A percentile compares a stretch with the other conserved stretches of the same genome.
These are phyloP conservation scores for Helotiales sp. DNA, from an alignment of 2,329 filamentous ascomycete species.

Conservation along the genomic window DNA sequence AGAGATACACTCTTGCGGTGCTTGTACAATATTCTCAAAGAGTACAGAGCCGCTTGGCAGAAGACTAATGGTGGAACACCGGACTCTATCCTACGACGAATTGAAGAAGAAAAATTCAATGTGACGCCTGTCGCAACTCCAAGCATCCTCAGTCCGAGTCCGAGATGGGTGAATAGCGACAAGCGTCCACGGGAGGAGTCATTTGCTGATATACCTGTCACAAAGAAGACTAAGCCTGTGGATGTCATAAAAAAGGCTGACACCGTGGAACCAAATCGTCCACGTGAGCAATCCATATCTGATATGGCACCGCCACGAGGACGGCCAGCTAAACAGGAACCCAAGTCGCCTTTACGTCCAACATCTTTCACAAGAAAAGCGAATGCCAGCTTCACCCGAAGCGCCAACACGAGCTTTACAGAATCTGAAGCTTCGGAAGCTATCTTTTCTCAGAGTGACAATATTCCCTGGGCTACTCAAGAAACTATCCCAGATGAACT, in stretches of 20 bases:
- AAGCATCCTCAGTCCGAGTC: background rate
- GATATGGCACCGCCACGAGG: constrained; percentile 13
- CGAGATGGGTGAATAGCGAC: background rate
- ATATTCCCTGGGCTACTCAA: constrained; percentile 10
- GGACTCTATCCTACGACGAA: background rate
- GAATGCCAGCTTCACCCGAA: constrained; percentile 12
- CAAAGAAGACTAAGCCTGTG: constrained; percentile 11
- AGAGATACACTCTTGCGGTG: constrained; percentile 17
- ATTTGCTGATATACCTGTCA: constrained; percentile 8
- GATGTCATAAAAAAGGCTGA: background rate
- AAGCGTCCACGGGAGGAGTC: constrained; percentile 17
- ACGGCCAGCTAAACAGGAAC: constrained; percentile 1
- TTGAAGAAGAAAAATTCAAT: background rate
- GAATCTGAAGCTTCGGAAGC: constrained; percentile 18
- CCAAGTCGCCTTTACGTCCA: background rate
- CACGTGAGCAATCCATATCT: background rate
- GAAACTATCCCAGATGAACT: constrained; percentile 11
- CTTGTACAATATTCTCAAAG: constrained; percentile 12
- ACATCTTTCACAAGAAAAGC: background rate
- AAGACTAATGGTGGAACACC: background rate
- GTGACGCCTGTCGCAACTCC: constrained; percentile 1
- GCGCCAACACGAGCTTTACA: constrained; percentile 30
- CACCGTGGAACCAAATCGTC: constrained; percentile 1
- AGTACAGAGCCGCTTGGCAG: background rate
- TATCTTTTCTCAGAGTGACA: constrained; percentile 30